Conservation (phyloP, 2,329 filamentous ascomycete species). For the Aaosphaeria arxii region DNA sequence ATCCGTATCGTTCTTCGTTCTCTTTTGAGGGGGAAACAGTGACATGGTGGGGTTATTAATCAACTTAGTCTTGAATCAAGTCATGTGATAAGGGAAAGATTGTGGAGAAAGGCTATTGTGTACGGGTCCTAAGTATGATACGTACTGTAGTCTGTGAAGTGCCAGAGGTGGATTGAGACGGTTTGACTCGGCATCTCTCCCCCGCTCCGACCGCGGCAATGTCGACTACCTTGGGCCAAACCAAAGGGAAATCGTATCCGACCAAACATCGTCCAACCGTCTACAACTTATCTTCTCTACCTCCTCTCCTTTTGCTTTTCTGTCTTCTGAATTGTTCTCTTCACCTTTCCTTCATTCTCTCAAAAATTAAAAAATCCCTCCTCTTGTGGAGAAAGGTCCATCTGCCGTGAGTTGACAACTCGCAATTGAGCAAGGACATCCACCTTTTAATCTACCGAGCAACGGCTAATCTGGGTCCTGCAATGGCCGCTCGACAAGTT, state of each 20-base stretch:
- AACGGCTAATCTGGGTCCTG: not conserved
- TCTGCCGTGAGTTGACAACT: not conserved
- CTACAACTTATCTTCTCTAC: too few relatives aligned
- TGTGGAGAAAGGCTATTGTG: too few relatives aligned
- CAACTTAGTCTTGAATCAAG: too few relatives aligned
- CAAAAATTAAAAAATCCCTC: not conserved
- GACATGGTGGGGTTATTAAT: too few relatives aligned
- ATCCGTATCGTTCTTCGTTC: too few relatives aligned
- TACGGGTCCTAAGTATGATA: too few relatives aligned
- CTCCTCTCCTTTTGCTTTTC: too few relatives aligned
- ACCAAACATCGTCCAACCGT: not conserved
- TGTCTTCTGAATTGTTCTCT: too few relatives aligned
- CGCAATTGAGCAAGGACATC: not conserved
- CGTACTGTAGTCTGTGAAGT: too few relatives aligned
- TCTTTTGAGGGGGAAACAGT: too few relatives aligned
- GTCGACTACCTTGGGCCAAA: not conserved
- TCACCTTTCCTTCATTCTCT: not conserved
- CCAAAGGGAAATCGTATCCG: not conserved
- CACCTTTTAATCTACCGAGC: not conserved
- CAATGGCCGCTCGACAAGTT: slow-evolving; percentile 47
- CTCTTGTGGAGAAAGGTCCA: not conserved
- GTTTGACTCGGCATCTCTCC: not conserved
- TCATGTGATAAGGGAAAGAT: too few relatives aligned
- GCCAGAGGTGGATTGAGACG: too few relatives aligned
- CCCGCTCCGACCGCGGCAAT: not conserved